Conservation (phyloP, 75 land plant species). For the Selaginella moellendorffii region DNA sequence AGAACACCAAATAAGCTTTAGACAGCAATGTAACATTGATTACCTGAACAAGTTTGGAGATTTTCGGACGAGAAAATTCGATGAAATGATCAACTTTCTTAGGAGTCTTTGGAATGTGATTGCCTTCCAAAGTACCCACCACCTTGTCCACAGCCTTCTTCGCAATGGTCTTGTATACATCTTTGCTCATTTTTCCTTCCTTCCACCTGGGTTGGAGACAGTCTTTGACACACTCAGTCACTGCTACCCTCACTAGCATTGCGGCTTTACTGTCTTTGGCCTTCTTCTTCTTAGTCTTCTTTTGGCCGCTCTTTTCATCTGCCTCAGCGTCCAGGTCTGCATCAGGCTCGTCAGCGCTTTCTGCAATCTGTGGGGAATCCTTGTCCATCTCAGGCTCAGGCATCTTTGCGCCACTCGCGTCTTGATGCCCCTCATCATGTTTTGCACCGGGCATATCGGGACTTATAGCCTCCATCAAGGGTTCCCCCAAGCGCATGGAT, state of each 20-base stretch:
- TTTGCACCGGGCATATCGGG: too few relatives aligned
- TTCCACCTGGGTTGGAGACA: conserved; percentile 79
- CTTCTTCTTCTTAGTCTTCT: not conserved
- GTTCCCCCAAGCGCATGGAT: too few relatives aligned
- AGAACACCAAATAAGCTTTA: not conserved
- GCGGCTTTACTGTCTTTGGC: too few relatives aligned
- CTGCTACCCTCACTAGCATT: conserved; percentile 47
- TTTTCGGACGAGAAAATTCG: conserved; percentile 46
- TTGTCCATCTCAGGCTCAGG: not conserved
- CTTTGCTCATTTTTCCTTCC: conserved; percentile 84
- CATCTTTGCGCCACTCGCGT: not conserved
- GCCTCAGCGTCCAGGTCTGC: not conserved
- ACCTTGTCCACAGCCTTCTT: conserved; percentile 96
- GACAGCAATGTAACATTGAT: not conserved
- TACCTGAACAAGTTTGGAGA: conserved; percentile 87
- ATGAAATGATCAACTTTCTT: conserved; percentile 69
- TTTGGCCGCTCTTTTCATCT: not conserved
- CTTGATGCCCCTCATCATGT: too few relatives aligned
- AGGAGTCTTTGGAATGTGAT: conserved; percentile 61
- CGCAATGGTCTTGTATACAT: conserved; percentile 76
- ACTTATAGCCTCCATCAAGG: too few relatives aligned
- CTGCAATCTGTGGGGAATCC: not conserved
- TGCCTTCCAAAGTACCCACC: conserved; percentile 40
- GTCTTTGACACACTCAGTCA: conserved; percentile 82
- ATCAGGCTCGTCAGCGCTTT: too few relatives aligned